Conservation (phyloP, 495 filamentous ascomycete species). For the Aspergillus hancockii region DNA sequence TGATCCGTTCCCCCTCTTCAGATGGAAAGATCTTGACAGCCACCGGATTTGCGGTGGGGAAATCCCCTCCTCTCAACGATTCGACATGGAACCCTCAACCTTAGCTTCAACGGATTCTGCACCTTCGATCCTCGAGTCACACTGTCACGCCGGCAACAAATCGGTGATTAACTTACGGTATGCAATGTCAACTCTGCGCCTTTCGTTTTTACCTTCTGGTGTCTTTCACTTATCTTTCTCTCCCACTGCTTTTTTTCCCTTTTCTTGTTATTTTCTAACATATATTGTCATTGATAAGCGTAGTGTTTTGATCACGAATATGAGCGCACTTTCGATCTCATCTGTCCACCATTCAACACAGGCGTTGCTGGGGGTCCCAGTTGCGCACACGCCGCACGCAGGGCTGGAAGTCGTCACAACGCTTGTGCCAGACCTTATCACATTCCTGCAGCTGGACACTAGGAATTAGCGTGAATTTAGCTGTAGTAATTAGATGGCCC, state of each 20-base stretch:
- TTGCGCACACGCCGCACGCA: not conserved
- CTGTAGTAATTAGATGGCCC: not conserved
- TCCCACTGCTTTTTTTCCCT: not conserved
- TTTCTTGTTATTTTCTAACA: too few relatives aligned
- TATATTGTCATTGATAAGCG: too few relatives aligned
- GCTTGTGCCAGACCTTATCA: constrained; percentile 16
- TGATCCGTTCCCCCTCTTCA: constrained; percentile 7
- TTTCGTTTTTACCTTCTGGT: too few relatives aligned
- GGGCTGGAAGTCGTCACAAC: constrained; percentile 9
- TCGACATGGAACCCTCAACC: not conserved
- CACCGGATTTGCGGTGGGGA: constrained; percentile 4
- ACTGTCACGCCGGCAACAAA: constrained; percentile 7
- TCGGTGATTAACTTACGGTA: not conserved
- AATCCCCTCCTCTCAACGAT: not conserved
- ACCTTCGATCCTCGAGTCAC: constrained; percentile 15
- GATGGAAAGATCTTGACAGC: constrained; percentile 12
- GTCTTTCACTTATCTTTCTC: too few relatives aligned
- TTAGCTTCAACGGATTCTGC: constrained; percentile 17
- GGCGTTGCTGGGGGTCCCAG: not conserved
- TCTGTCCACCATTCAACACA: not conserved
- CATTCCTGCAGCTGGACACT: constrained; percentile 18
- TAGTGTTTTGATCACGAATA: too few relatives aligned
- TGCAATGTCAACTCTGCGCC: too few relatives aligned
- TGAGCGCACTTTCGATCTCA: too few relatives aligned
- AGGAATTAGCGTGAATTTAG: constrained; percentile 14